phyloP scores from a whole-genome alignment of 108 stramenopile species.

The Cyclotella distinguenda region DNA sequence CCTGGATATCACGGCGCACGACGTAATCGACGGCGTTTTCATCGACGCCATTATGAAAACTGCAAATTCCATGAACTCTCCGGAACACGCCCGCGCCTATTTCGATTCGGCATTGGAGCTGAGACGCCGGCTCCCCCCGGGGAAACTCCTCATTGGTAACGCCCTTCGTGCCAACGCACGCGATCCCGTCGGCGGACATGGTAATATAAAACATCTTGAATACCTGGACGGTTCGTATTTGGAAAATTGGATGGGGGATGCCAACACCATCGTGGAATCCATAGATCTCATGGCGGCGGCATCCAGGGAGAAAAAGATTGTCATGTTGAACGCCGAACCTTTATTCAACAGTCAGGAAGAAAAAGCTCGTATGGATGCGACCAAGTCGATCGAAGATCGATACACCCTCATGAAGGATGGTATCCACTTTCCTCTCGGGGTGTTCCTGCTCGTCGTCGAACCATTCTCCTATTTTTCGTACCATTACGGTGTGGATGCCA shows the following conservation, averaged over 20 bases:
- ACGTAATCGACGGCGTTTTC: slow-evolving; percentile 42
- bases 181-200: slow-evolving; percentile 1
- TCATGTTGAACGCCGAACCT: slow-evolving; percentile 26
- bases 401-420: slow-evolving; percentile 17
- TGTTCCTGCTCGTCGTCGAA: slow-evolving; percentile 38
- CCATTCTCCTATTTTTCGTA: slow-evolving; percentile 34
- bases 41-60: slow-evolving; percentile 38
- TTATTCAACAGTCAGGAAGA: background rate
- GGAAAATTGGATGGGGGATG: slow-evolving; percentile 25
- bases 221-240: slow-evolving; percentile 45
- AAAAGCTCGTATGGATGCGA: background rate
- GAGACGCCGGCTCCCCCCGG: slow-evolving; percentile 26
- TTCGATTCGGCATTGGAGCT: slow-evolving; percentile 30
- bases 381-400: slow-evolving; percentile 14
- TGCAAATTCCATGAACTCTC: background rate
- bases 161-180: slow-evolving; percentile 16
- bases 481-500: slow-evolving; percentile 22
- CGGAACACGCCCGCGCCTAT: slow-evolving; percentile 24
- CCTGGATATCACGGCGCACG: slow-evolving; percentile 25
- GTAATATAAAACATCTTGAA: slow-evolving; percentile 27
- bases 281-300: slow-evolving; percentile 32
- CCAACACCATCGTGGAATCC: slow-evolving; percentile 4
- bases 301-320: slow-evolving; percentile 15
- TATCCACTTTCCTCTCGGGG: slow-evolving; percentile 31
- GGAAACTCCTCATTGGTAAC: slow-evolving; percentile 39